Percentiles rank a stretch among this genome's conserved stretches.
These are phyloP conservation scores for Eucalyptus lansdowneana DNA, from an alignment of 345 rosid species.

Conservation along the genomic window DNA sequence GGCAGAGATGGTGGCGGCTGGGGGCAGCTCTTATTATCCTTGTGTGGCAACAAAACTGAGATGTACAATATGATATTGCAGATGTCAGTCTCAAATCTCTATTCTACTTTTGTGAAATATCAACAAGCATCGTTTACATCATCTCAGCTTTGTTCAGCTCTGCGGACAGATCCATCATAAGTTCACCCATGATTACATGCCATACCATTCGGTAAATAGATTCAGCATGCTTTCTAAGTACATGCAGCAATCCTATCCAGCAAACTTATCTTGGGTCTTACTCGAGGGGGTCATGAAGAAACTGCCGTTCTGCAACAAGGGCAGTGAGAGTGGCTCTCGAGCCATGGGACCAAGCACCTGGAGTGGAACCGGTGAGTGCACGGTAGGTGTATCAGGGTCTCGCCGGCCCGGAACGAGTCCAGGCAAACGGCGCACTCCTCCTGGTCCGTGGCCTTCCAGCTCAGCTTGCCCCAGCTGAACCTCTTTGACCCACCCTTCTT, in stretches of 20 bases:
- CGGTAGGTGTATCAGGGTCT: slow-evolving; percentile 38
- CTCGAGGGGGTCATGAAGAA: neutral
- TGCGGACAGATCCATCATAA: neutral
- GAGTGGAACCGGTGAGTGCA: slow-evolving; percentile 73
- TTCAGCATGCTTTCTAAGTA: neutral
- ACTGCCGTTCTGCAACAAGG: slow-evolving; percentile 66
- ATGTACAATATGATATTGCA: neutral
- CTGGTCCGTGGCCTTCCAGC: slow-evolving; percentile 41
- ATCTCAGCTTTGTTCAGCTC: neutral
- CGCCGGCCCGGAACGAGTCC: slow-evolving; percentile 45
- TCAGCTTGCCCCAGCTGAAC: slow-evolving; percentile 37
- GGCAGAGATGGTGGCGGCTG: neutral
- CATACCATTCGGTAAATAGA: neutral
- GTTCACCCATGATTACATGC: neutral
- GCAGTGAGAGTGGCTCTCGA: slow-evolving; percentile 42
- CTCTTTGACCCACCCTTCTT: slow-evolving; percentile 18
- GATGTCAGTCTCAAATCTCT: neutral
- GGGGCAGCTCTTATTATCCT: neutral
- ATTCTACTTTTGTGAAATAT: neutral
- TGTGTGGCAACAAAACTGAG: neutral
- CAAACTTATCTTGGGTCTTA: neutral
- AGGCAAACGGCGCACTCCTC: slow-evolving; percentile 70
- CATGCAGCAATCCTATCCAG: neutral
- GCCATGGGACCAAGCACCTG: slow-evolving; percentile 62
- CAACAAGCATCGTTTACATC: neutral